Percentiles rank a stretch among this genome's conserved stretches.
Evolutionary conservation across 441 rosid genomes (phyloP).

Genomic region (Manihot esculenta): DNA sequence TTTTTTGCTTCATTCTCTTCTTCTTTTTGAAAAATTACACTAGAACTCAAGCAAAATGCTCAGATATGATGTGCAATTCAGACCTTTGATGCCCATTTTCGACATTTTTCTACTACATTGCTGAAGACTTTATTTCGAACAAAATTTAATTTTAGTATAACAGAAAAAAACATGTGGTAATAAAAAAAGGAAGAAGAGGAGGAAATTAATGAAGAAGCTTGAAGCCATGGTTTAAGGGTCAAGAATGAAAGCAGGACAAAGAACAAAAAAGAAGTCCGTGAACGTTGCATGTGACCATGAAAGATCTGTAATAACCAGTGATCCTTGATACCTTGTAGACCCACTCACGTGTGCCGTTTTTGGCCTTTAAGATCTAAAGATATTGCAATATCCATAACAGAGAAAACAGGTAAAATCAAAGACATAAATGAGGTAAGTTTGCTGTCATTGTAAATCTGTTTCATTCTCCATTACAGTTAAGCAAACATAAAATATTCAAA

Average conservation of each 20-base stretch:
- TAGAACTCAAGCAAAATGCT: too few species aligned
- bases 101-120: too few species aligned
- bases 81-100: too few species aligned
- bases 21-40: background rate
- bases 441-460: too few species aligned
- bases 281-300: constrained; percentile 85
- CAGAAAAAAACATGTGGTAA: too few species aligned
- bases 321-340: constrained; percentile 51
- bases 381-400: background rate
- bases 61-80: too few species aligned
- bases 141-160: too few species aligned
- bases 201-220: background rate
- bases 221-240: constrained; percentile 16
- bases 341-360: constrained; percentile 78
- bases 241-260: constrained; percentile 34
- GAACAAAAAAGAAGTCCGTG: constrained; percentile 63
- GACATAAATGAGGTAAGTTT: too few species aligned
- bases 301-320: constrained; percentile 85
- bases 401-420: constrained; percentile 3
- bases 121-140: too few species aligned
- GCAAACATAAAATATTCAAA: too few species aligned
- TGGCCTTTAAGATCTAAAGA: constrained; percentile 18
- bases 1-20: too few species aligned
- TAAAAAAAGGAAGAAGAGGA: too few species aligned
- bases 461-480: background rate